Evolutionary conservation across 2,329 filamentous ascomycete species (phyloP), one percentile per base, ranked within the genome.

Genomic region (Thielaviopsis punctulata): DNA sequence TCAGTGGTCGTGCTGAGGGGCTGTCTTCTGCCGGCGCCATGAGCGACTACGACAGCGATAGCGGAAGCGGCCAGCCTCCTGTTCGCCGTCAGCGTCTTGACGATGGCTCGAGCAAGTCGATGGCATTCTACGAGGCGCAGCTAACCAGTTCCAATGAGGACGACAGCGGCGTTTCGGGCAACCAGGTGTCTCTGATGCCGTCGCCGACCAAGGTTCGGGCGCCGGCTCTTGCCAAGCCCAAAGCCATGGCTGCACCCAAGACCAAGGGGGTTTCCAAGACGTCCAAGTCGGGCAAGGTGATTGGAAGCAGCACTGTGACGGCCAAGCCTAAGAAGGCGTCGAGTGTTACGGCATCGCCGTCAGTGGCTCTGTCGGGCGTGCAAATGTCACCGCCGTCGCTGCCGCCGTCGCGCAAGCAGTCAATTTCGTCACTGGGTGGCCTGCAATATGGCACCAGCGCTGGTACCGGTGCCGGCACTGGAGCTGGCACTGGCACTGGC

Each of bases 1-100:
- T 95, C 57, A 95, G 90, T 64, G 89, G 89, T 47, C 82, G 80
- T 60, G 89, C 89, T 41, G 90, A 95, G 63, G 79, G 77, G 47
- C 79, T 85, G 48, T 93, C 87, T 2, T 93, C 86, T 2, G 87
- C 85, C 45, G 86, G 86, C 51, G 87, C 86, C 52, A 92, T 85
- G 47, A 89, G 84, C 59, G 84, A 92, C 53, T 77, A 75, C 52
- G 85, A 86, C 36, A 80, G 77, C 55, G 80, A 81, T 41, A 77
- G 79, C 61, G 81, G 80, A n/a, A 50, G 36, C n/a, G 51, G 50
- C n/a, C 48, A 51, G 33, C 78, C 77, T 48, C 72, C 74, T 19
- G 66, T 76, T 54, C 75, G 77, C 55, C 73, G 73, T 60, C 77
- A 78, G 59, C 79, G 77, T 65, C 66, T 72, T 52, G 75, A 74